Base-by-base conservation (phyloP, 2,329 filamentous ascomycete species). In the Trichoderma lentiforme region DNA sequence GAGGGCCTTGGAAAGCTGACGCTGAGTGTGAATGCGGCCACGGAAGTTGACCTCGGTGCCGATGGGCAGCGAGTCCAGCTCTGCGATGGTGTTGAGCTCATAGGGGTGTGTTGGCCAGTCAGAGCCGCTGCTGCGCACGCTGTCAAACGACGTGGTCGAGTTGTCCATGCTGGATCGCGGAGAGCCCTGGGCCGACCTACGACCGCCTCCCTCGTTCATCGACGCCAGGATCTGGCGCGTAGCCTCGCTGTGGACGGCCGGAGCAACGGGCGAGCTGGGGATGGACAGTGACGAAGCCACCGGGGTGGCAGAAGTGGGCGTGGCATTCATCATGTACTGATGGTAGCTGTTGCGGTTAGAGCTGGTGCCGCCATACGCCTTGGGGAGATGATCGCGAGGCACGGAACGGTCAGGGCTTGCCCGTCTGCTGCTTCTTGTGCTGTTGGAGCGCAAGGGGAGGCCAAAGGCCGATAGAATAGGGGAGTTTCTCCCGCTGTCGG, bases 1-100 rank as follows among this genome's bases (percentile, higher is more conserved):
- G 39, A 97, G 86, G 75, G 92, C 91, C 76, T 93, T 88, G 79
- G 93, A 95, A 83, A 97, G 88, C 76, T 92, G 91, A 61, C 95
- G 90, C 72, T 96, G 86, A 71, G 94, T 93, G 74, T 82, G 77
- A 53, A 83, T 82, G 61, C 82, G 80, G 47, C 82, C 83, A 71
- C 83, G 79, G 73, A 84, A 84, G 67, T 80, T 83, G 63, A 84
- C 81, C 63, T 82, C 80, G 21, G 80, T 81, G 57, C 82, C 82
- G 12, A 82, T 70, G 15, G 82, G 81, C 15, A 83, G 74, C 47
- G 72, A 69, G 72, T 82, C 81, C 60, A 83, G 78, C 76, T 83
- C 78, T 21, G 78, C 74, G 51, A 83, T 79, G 30, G 81, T 79
- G 74, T 80, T 83, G 75, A 83, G 77, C 73, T 83, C 82, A 39